Conservation (phyloP, 768 basidiomycete genomes). For the Kockovaella imperatae region DNA sequence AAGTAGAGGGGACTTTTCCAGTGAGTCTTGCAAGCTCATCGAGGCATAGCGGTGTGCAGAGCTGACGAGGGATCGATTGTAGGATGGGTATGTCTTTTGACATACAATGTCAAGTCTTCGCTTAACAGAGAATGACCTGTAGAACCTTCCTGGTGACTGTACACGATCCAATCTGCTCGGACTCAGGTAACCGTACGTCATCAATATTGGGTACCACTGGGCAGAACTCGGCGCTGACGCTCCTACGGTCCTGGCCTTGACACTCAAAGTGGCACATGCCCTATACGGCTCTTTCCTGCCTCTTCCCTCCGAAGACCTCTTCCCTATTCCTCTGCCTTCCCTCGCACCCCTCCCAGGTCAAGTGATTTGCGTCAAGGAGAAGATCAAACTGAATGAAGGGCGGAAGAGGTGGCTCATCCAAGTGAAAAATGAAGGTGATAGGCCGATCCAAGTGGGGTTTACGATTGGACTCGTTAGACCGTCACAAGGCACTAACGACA, state of each 20-base stretch:
- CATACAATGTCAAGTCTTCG: not conserved
- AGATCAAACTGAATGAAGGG: conserved; percentile 68
- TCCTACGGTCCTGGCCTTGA: not conserved
- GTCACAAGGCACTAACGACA: not conserved
- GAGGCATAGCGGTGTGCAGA: too few relatives aligned
- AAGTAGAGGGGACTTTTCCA: conserved; percentile 85
- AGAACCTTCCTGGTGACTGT: conserved; percentile 85
- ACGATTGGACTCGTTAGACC: not conserved
- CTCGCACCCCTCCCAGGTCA: conserved; percentile 64
- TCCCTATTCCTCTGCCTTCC: conserved; percentile 50
- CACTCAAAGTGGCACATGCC: conserved; percentile 57
- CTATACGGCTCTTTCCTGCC: conserved; percentile 94
- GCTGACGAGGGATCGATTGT: not conserved
- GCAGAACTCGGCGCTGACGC: not conserved
- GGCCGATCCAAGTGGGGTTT: conserved; percentile 71
- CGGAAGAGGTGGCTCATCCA: conserved; percentile 60
- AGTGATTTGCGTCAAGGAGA: conserved; percentile 53
- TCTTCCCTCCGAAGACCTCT: conserved; percentile 58
- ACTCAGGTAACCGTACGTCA: conserved; percentile 55
- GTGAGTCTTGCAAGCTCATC: conserved; percentile 56
- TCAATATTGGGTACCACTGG: not conserved
- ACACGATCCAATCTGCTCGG: conserved; percentile 85
- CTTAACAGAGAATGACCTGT: too few relatives aligned
- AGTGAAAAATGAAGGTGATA: conserved; percentile 84
- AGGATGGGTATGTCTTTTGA: conserved; percentile 22